Evolutionary conservation across 257 asterid genomes (phyloP).

Genomic region (Echites panduratus): DNA sequence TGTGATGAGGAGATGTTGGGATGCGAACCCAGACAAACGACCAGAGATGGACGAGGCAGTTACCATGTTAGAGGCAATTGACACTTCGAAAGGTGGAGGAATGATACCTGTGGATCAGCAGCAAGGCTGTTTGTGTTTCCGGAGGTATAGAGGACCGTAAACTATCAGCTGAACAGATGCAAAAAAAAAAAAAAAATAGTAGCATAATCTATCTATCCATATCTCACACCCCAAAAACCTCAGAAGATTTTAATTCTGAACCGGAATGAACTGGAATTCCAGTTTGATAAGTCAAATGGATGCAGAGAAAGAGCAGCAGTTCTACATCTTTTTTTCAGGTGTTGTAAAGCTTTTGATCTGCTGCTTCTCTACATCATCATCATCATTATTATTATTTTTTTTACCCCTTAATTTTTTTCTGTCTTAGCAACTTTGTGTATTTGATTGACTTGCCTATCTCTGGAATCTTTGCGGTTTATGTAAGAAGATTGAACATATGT

Average conservation of each 20-base stretch:
- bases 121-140: slow-evolving; percentile 67
- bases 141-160: slow-evolving; percentile 67
- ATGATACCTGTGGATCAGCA: slow-evolving; percentile 83
- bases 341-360: slow-evolving; percentile 13
- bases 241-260: background rate
- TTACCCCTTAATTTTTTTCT: background rate
- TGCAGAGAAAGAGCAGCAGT: background rate
- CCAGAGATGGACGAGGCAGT: slow-evolving; percentile 93
- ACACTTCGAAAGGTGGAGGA: slow-evolving; percentile 87
- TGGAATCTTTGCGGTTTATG: background rate
- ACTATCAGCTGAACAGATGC: background rate
- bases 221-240: background rate
- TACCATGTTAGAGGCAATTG: slow-evolving; percentile 66
- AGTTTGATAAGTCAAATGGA: slow-evolving; percentile 6
- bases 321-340: slow-evolving; percentile 1
- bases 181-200: background rate
- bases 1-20: slow-evolving; percentile 88
- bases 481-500: slow-evolving; percentile 1
- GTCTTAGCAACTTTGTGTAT: background rate
- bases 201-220: background rate
- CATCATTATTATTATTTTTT: no score
- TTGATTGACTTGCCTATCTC: background rate
- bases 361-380: slow-evolving; percentile 1
- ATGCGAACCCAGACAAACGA: slow-evolving; percentile 76
- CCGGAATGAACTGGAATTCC: slow-evolving; percentile 10